Evolutionary conservation across 2,329 filamentous ascomycete species (phyloP).

Genomic region (Hypoxylon sp.): DNA sequence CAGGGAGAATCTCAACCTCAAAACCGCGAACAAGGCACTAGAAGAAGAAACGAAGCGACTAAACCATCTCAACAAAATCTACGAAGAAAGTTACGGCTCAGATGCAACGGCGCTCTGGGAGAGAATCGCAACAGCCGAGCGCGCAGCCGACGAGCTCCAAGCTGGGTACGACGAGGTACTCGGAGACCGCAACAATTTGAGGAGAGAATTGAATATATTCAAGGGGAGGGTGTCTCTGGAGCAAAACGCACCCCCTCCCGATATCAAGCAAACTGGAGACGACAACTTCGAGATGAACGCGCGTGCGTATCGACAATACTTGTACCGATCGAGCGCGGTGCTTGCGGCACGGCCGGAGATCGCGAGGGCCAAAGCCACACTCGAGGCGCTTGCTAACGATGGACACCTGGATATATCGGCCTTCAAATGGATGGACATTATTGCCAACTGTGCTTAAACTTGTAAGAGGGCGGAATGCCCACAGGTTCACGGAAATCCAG

Average conservation of each 20-base stretch:
- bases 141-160: not conserved
- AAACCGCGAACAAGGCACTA: slow-evolving; percentile 30
- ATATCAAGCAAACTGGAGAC: not conserved
- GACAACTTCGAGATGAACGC: not conserved
- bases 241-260: not conserved
- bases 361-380: not conserved
- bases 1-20: slow-evolving; percentile 21
- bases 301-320: slow-evolving; percentile 2
- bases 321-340: slow-evolving; percentile 15
- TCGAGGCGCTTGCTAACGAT: slow-evolving; percentile 15
- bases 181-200: slow-evolving; percentile 5
- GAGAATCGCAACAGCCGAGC: slow-evolving; percentile 15
- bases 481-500: not conserved
- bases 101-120: slow-evolving; percentile 2
- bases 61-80: slow-evolving; percentile 33
- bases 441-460: slow-evolving; percentile 14
- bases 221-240: slow-evolving; percentile 1
- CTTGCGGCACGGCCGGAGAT: slow-evolving; percentile 21
- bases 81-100: slow-evolving; percentile 31
- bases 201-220: slow-evolving; percentile 16
- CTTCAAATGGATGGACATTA: slow-evolving; percentile 32
- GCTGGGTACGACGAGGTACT: slow-evolving; percentile 16
- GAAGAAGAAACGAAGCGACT: slow-evolving; percentile 40
- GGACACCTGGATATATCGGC: slow-evolving; percentile 11
- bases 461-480: not conserved